These are phyloP conservation scores for Leccinum subgranulosum DNA, from an alignment of 768 basidiomycete species.

Conservation along the genomic window DNA sequence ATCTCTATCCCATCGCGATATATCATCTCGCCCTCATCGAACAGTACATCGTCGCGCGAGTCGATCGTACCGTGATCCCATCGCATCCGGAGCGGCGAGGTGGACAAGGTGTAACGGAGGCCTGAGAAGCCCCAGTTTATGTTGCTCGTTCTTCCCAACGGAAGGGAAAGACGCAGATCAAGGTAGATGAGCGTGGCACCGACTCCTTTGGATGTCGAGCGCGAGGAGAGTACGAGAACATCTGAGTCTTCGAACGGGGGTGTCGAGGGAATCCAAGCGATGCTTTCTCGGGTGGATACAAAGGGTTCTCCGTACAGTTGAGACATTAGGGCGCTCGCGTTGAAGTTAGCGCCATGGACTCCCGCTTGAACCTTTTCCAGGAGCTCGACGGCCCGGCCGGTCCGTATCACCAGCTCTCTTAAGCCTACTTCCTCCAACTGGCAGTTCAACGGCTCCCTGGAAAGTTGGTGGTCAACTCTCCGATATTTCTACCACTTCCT, in stretches of 20 bases:
- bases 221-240: conserved; percentile 29
- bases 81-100: conserved; percentile 10
- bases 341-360: too few relatives aligned
- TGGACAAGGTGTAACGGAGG: conserved; percentile 20
- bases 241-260: conserved; percentile 24
- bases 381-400: too few relatives aligned
- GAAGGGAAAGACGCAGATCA: conserved; percentile 26
- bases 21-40: conserved; percentile 20
- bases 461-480: too few relatives aligned
- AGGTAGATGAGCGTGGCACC: conserved; percentile 22
- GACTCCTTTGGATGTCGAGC: conserved; percentile 17
- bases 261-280: conserved; percentile 19
- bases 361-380: too few relatives aligned
- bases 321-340: not conserved
- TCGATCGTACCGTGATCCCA: conserved; percentile 23
- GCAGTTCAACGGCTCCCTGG: too few relatives aligned
- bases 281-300: conserved; percentile 20
- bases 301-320: conserved; percentile 16
- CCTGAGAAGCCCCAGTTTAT: conserved; percentile 26
- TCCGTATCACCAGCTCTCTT: too few relatives aligned
- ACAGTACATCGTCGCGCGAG: conserved; percentile 10
- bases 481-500: too few relatives aligned
- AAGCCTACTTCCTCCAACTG: too few relatives aligned
- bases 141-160: conserved; percentile 12
- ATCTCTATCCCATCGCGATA: conserved; percentile 22